These are phyloP conservation scores for Phytophthora colocasiae DNA, from an alignment of 352 stramenopile genomes.

Conservation along the genomic window DNA sequence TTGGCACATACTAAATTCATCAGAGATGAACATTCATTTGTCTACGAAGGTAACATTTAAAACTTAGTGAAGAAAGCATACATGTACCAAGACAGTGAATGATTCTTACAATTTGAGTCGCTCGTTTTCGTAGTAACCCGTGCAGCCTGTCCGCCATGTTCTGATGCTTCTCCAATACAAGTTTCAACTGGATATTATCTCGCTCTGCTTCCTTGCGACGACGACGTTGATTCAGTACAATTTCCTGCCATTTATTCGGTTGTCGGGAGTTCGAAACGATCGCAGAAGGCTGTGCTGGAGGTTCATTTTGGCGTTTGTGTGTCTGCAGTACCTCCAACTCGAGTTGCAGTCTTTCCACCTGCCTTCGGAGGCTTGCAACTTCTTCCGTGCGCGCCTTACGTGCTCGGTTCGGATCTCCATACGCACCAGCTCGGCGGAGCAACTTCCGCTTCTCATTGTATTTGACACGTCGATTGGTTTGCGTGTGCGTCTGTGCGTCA, in stretches of 20 bases:
- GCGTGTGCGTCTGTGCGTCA: not conserved
- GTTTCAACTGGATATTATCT: slow-evolving; percentile 41
- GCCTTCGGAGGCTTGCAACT: slow-evolving; percentile 45
- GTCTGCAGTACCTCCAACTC: slow-evolving; percentile 15
- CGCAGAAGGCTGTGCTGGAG: not conserved
- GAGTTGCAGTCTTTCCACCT: slow-evolving; percentile 43
- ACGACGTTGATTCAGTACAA: slow-evolving; percentile 23
- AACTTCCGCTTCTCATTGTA: slow-evolving; percentile 33
- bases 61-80: no score
- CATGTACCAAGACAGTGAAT: not conserved
- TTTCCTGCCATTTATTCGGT: slow-evolving; percentile 29
- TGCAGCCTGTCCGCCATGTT: slow-evolving; percentile 44
- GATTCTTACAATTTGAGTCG: slow-evolving; percentile 23
- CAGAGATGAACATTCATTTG: slow-evolving; percentile 11
- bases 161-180: slow-evolving; percentile 48
- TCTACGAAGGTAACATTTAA: slow-evolving; percentile 6
- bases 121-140: slow-evolving; percentile 38
- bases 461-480: not conserved
- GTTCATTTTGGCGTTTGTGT: not conserved
- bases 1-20: not conserved
- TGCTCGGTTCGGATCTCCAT: slow-evolving; percentile 29
- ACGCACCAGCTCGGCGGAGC: slow-evolving; percentile 33
- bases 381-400: slow-evolving; percentile 43
- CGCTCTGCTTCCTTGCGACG: slow-evolving; percentile 32
- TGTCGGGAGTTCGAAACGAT: not conserved